Base-by-base conservation (phyloP, 768 basidiomycete species). In the Gymnopilus junonius region DNA sequence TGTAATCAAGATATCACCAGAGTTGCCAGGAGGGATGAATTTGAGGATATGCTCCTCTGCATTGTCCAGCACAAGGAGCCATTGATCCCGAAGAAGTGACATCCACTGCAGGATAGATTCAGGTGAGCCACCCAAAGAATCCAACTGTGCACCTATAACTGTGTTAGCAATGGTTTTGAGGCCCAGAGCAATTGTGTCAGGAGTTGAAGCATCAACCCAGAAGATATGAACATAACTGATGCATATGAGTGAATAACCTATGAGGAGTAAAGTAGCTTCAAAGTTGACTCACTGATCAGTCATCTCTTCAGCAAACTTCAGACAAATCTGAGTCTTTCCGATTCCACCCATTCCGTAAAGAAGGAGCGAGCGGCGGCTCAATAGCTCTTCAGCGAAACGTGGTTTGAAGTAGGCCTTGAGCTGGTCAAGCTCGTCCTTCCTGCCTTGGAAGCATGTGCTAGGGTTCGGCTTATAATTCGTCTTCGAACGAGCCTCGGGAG, bases 41-140 rank as follows among this genome's bases (percentile, higher is more conserved):
- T 62, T 55, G 37, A 23, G 35, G 50, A 64, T 45, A 8, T 21
- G 48, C 10, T 51, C 34, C 42, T 58, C 65, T 37, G 66, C 66
- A 69, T 66, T 68, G 54, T 71, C 70, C 62, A 65, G 70, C 1
- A 71, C 55, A 32, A 71, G 46, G 21, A 71, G 58, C 68, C 70
- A 71, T 12, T 64, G 46, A 35, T 39, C 29, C 21, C 55, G 40
- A 14, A 64, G 29, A 5, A 17, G n/a, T 23, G 64, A 58, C 20
- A 71, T 35, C 69, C 66, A 69, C 23, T 53, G 35, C 10, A 68
- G 31, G 23, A 63, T 58, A 29, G 51, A 59, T 2, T 51, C 20
- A 40, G 35, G 25, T 59, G 32, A 64, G 12, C 20, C 25, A 32
- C 27, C n/a, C 14, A 31, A 27, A 4, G 17, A 10, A 29, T 42